Evolutionary conservation across 2,329 filamentous ascomycete species (phyloP), one percentile per base, ranked within the genome.

Genomic region (Alternaria hordeiaustralica): DNA sequence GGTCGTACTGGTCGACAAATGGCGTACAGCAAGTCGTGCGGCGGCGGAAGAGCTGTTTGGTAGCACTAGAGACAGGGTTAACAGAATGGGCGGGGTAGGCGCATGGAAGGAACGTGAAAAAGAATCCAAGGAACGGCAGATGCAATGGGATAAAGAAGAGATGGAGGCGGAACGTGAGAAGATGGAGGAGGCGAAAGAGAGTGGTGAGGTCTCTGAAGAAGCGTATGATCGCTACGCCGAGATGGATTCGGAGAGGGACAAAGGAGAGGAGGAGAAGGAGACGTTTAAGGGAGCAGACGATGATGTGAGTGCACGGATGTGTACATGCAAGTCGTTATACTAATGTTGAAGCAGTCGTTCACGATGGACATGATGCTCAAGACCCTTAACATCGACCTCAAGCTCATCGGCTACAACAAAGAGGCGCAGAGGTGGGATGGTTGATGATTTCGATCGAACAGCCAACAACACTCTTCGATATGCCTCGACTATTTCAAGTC

Each of bases 301-400:
- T 67, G 79, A 82, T 79, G 80, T 81, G 64, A 78, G 78, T 78
- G 46, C 25, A 2, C 28, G 3, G 12, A n/a, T 21, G 13, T 6
- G 10, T 10, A 33, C 4, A 28, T 2, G 8, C 11, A 28, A 28
- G 28, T 58, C 61, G 36, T 61, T 11, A 11, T 50, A 58, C 73
- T 62, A 71, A 47, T 5, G 33, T 13, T 12, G 2, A n/a, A 4
- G 7, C 61, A 79, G 88, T 85, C 85, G 12, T 91, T 91, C 71
- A 90, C 88, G 12, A 90, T 92, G 85, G 88, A 86, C 51, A 88
- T 87, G 84, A 91, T 92, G 89, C 82, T 92, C 15, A 85, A 85
- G 67, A 87, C 85, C 28, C 80, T 92, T 62, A 89, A 90, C 71
- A 86, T 92, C 60, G 88, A 90, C 59, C 78, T 87, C 5, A 80